Evolutionary conservation across 1,284 basidiomycete species (phyloP).

Genomic region (Trametes versicolor): DNA sequence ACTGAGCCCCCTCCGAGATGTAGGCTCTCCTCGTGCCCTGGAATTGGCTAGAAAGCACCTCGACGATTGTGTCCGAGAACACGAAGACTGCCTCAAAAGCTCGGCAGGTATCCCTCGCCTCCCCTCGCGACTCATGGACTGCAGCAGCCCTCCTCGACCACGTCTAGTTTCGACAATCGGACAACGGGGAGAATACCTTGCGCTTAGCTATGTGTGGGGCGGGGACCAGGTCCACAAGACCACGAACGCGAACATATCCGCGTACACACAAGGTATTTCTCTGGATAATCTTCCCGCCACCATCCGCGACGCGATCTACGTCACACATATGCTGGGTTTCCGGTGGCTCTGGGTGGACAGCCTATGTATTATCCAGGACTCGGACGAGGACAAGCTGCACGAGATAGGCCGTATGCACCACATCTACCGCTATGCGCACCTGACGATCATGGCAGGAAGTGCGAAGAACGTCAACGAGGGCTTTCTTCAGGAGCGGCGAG

Average conservation of each 20-base stretch:
- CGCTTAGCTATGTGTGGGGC: constrained; percentile 32
- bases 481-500: constrained; percentile 3
- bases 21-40: background rate
- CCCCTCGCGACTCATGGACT: constrained; percentile 23
- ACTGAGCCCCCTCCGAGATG: background rate
- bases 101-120: background rate
- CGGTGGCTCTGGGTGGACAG: constrained; percentile 13
- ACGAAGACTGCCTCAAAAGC: background rate
- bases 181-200: constrained; percentile 8
- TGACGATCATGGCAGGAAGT: constrained; percentile 11
- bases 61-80: constrained; percentile 2
- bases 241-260: background rate
- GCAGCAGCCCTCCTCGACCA: constrained; percentile 1
- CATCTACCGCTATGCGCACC: constrained; percentile 13
- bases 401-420: constrained; percentile 12
- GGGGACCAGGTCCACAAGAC: constrained; percentile 16
- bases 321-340: constrained; percentile 13
- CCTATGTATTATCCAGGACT: constrained; percentile 18
- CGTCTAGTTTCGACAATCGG: background rate
- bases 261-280: background rate
- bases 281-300: constrained; percentile 9
- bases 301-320: constrained; percentile 13
- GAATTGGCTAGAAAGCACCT: background rate
- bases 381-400: constrained; percentile 11
- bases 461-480: background rate